Base-by-base conservation (phyloP, 148 eudicot genomes). In the Cornus kousa region DNA sequence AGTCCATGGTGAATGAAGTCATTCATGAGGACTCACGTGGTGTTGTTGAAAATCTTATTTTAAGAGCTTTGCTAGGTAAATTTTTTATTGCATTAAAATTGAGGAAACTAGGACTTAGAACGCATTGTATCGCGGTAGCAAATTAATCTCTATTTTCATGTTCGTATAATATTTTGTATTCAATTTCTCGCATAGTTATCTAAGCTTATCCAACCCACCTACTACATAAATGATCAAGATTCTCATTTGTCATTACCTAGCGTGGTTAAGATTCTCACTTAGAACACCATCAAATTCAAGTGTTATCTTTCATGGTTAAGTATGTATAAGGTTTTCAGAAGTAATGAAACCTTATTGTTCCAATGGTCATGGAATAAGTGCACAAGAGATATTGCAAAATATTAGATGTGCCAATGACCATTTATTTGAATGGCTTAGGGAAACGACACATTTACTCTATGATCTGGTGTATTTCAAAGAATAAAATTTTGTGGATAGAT, bases 61-160 rank as follows among this genome's bases (percentile, higher is more conserved):
- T 14, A 72, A 80, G 84, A 80, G 86, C 83, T 22, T 72, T 87
- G 33, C 68, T 55, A 35, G 90, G 90, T 85, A 71, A 53, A 76
- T 67, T 2, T 64, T 40, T 31, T 68, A 32, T 31, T 43, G n/a
- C 33, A 4, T 28, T 23, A 31, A 55, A 59, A 67, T 76, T 5
- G 7, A 43, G 39, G 66, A 66, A 19, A 64, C 31, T 33, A 10
- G 20, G 11, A 62, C 22, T n/a, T 24, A 23, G 12, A 64, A 24
- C 53, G 2, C 53, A 48, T 48, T 48, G 12, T 48, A 48, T 48
- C 53, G 1, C 53, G 7, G 12, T 48, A 48, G 53, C 53, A 48
- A 7, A 48, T 48, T 48, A 48, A 39, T 64, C 37, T 76, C 71
- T 66, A 60, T 74, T 74, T 33, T 57, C 39, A 35, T n/a, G 39